Evolutionary conservation across 2,329 filamentous ascomycete species (phyloP).

Genomic region (Endothia cerciana): DNA sequence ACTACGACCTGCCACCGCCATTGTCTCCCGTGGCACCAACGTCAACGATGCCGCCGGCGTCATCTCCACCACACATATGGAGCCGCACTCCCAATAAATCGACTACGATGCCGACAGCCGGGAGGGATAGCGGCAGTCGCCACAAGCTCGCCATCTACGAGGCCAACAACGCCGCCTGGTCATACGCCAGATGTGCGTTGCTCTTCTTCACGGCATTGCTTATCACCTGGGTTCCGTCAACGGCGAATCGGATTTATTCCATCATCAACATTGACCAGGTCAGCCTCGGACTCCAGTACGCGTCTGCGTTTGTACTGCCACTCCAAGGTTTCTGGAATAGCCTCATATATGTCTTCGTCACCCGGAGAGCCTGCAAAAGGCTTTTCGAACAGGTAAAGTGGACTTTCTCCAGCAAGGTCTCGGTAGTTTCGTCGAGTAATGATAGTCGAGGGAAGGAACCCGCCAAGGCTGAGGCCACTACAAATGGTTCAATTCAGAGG

Average conservation of each 20-base stretch:
- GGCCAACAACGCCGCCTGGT: conserved; percentile 67
- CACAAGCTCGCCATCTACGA: conserved; percentile 49
- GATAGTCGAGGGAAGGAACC: background rate
- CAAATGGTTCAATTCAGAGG: background rate
- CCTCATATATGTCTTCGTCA: conserved; percentile 74
- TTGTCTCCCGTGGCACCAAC: background rate
- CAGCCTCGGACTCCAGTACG: conserved; percentile 66
- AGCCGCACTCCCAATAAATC: background rate
- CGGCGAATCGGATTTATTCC: conserved; percentile 75
- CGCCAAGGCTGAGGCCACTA: background rate
- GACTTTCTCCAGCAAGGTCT: background rate
- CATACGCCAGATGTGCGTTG: conserved; percentile 71
- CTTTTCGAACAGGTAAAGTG: conserved; percentile 44
- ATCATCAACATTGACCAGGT: conserved; percentile 59
- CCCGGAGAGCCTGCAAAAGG: conserved; percentile 63
- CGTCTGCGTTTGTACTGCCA: conserved; percentile 75
- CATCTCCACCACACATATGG: no score
- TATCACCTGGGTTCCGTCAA: conserved; percentile 78
- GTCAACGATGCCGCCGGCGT: background rate
- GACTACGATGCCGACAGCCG: background rate
- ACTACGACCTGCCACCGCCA: conserved; percentile 23
- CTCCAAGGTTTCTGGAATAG: conserved; percentile 87
- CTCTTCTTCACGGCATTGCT: conserved; percentile 74
- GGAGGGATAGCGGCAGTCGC: conserved; percentile 31
- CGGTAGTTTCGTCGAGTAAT: no score